These are phyloP conservation scores for Heracleum sosnowskyi DNA, from an alignment of 129 eudicot species.

Conservation along the genomic window DNA sequence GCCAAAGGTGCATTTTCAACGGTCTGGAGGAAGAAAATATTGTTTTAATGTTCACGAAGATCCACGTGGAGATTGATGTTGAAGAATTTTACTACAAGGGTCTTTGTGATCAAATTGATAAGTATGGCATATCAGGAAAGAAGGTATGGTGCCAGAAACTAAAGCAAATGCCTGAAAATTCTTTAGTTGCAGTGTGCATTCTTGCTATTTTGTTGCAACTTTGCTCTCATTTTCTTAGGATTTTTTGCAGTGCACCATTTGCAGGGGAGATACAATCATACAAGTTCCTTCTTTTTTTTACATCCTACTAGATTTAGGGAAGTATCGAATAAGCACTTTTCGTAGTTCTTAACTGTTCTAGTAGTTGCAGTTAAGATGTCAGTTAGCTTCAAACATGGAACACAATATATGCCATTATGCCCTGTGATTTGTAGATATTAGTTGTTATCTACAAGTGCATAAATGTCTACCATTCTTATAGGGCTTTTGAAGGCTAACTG, in stretches of 20 bases:
- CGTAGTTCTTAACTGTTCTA: neutral
- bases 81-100: constrained; percentile 12
- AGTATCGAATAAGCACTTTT: neutral
- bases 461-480: neutral
- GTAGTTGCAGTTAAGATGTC: neutral
- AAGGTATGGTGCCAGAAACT: neutral
- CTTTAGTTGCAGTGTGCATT: neutral
- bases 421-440: neutral
- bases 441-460: neutral
- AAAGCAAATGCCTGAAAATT: neutral
- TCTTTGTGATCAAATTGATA: constrained; percentile 6
- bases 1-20: constrained; percentile 24
- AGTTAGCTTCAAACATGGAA: neutral
- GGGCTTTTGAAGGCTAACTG: neutral
- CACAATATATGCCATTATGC: neutral
- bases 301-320: neutral
- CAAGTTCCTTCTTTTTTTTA: neutral
- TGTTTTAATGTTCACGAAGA: neutral
- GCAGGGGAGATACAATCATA: neutral
- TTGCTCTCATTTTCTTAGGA: too few species aligned
- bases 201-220: too few species aligned
- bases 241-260: neutral
- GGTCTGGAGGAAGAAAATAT: constrained; percentile 13
- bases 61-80: neutral
- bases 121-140: neutral